Percentiles rank a stretch among this genome's conserved stretches.
phyloP scores from a whole-genome alignment of 73 alveolate species.

The Blepharisma japonicum region DNA sequence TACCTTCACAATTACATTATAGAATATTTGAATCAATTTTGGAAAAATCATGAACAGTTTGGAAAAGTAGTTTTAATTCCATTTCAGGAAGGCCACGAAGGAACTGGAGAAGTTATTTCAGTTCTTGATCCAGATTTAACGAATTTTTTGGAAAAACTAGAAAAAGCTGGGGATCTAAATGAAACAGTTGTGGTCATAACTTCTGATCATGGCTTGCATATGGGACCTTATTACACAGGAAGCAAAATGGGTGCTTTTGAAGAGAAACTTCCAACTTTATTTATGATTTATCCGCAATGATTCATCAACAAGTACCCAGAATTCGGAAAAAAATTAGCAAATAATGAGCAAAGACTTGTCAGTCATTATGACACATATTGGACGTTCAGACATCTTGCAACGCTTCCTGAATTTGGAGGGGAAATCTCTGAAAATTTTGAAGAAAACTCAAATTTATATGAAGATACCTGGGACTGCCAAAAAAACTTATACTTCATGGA shows the following conservation, averaged over 20 bases:
- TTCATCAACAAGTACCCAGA: slow-evolving; percentile 26
- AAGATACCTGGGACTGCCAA: slow-evolving; percentile 32
- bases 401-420: slow-evolving; percentile 14
- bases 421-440: neutral
- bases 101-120: slow-evolving; percentile 32
- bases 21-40: slow-evolving; percentile 34
- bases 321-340: neutral
- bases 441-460: neutral
- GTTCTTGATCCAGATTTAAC: slow-evolving; percentile 24
- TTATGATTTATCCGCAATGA: slow-evolving; percentile 13
- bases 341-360: neutral
- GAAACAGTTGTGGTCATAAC: slow-evolving; percentile 33
- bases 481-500: neutral
- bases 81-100: slow-evolving; percentile 42
- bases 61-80: slow-evolving; percentile 30
- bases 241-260: slow-evolving; percentile 23
- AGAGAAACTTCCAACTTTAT: slow-evolving; percentile 20
- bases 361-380: slow-evolving; percentile 26
- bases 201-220: slow-evolving; percentile 42
- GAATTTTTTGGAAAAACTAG: slow-evolving; percentile 16
- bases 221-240: slow-evolving; percentile 30
- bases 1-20: slow-evolving; percentile 6
- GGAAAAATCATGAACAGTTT: slow-evolving; percentile 27
- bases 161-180: slow-evolving; percentile 27
- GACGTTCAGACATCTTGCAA: slow-evolving; percentile 19